phyloP scores from a whole-genome alignment of 257 asterid genomes.

The Schizonepeta tenuifolia region DNA sequence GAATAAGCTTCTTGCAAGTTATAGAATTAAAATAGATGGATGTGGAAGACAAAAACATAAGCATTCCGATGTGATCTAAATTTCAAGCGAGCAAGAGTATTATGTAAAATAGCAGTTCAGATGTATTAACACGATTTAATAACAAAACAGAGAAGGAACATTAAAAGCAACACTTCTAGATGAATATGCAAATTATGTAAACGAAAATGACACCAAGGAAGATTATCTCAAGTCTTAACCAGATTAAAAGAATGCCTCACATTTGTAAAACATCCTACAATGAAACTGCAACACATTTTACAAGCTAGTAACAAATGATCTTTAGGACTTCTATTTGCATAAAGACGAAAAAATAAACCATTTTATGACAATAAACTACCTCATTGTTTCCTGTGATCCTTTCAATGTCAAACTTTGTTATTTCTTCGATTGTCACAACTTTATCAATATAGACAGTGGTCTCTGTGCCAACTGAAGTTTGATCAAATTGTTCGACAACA shows the following conservation, averaged over 20 bases:
- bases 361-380: slow-evolving; percentile 44
- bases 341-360: neutral
- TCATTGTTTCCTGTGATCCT: slow-evolving; percentile 43
- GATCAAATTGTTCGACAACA: slow-evolving; percentile 34
- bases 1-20: slow-evolving; percentile 8
- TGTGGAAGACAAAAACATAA: neutral
- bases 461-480: slow-evolving; percentile 43
- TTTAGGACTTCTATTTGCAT: slow-evolving; percentile 27
- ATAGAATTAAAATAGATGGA: neutral
- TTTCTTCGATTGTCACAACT: slow-evolving; percentile 67
- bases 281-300: neutral
- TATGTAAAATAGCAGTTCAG: too few species aligned
- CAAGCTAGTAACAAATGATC: slow-evolving; percentile 26
- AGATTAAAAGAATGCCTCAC: slow-evolving; percentile 1
- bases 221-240: slow-evolving; percentile 2
- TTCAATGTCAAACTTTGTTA: slow-evolving; percentile 50
- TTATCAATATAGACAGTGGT: slow-evolving; percentile 74
- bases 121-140: neutral
- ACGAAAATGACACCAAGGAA: neutral
- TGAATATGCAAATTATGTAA: slow-evolving; percentile 14
- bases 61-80: too few species aligned
- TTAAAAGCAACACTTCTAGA: neutral
- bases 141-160: neutral
- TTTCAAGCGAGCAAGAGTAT: too few species aligned
- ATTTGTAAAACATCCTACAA: neutral